phyloP scores from a whole-genome alignment of 2,329 filamentous ascomycete species.

The Fusarium scirpi region DNA sequence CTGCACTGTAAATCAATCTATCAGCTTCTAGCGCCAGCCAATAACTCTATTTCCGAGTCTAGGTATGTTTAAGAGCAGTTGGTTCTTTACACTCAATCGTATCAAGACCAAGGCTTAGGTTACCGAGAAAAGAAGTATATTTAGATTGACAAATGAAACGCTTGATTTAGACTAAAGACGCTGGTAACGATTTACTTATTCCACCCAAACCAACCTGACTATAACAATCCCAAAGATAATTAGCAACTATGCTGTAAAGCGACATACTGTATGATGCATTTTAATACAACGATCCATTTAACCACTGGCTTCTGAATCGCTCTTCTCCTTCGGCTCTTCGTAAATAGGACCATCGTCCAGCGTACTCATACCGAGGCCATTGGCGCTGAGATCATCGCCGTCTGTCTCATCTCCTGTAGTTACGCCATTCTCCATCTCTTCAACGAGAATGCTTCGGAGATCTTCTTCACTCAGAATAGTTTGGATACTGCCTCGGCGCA shows the following conservation, averaged over 20 bases:
- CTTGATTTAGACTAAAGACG: conserved; percentile 9
- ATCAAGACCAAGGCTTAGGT: neutral
- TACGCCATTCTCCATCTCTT: conserved; percentile 48
- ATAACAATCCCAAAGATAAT: conserved; percentile 1
- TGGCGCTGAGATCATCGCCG: conserved; percentile 47
- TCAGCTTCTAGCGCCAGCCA: conserved; percentile 23
- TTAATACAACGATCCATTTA: conserved; percentile 6
- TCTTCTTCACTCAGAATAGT: conserved; percentile 73
- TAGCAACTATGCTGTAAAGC: conserved; percentile 5
- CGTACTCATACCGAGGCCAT: conserved; percentile 46
- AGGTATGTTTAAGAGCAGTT: neutral
- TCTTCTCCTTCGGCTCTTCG: conserved; percentile 42
- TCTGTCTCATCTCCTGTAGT: conserved; percentile 56
- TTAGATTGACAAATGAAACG: conserved; percentile 15
- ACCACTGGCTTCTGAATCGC: conserved; percentile 26
- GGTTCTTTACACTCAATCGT: neutral
- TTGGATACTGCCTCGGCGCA: conserved; percentile 66
- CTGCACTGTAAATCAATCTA: conserved; percentile 23
- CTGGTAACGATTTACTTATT: conserved; percentile 16
- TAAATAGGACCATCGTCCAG: conserved; percentile 43
- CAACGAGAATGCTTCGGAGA: conserved; percentile 61
- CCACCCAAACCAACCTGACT: conserved; percentile 8
- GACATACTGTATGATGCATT: conserved; percentile 7
- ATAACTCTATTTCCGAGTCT: conserved; percentile 17
- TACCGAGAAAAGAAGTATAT: neutral